phyloP scores from a whole-genome alignment of 805 yeast genomes.

The Sugiyamaella mastotermitis region DNA sequence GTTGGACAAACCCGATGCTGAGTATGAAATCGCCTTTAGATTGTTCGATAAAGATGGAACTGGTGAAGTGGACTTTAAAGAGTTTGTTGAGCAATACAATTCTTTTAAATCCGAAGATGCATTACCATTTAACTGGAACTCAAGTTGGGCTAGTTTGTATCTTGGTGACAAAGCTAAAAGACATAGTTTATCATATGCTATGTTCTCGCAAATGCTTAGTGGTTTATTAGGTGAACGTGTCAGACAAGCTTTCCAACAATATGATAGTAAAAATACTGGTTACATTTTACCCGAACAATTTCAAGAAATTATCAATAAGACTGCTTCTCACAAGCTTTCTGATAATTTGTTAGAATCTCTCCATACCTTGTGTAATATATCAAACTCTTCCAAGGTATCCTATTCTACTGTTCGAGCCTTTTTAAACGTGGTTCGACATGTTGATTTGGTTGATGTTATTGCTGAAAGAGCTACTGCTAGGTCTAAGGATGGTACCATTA shows the following conservation, averaged over 20 bases:
- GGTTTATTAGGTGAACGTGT: constrained; percentile 43
- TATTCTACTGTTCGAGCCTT: constrained; percentile 40
- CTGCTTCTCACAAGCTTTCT: constrained; percentile 38
- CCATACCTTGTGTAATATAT: constrained; percentile 33
- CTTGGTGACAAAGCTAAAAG: constrained; percentile 33
- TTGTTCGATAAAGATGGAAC: constrained; percentile 35
- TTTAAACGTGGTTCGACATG: constrained; percentile 36
- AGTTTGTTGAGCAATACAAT: constrained; percentile 35
- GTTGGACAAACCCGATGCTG: constrained; percentile 50
- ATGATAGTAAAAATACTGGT: constrained; percentile 33
- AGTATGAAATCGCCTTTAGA: constrained; percentile 44
- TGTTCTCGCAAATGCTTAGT: constrained; percentile 40
- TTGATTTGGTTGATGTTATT: constrained; percentile 35
- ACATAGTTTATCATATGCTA: constrained; percentile 34
- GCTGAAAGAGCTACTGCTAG: constrained; percentile 30
- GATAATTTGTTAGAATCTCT: constrained; percentile 32
- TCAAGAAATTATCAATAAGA: constrained; percentile 31
- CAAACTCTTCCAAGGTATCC: constrained; percentile 30
- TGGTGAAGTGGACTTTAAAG: constrained; percentile 34
- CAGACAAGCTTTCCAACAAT: constrained; percentile 37
- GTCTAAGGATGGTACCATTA: constrained; percentile 32
- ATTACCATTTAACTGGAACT: constrained; percentile 39
- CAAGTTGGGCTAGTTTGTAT: constrained; percentile 37
- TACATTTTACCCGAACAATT: constrained; percentile 37
- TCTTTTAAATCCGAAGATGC: constrained; percentile 30